A percentile compares a stretch with the other conserved stretches of the same genome.
Conservation (phyloP, 441 rosid genomes). For the Rhodomyrtus psidioides region DNA sequence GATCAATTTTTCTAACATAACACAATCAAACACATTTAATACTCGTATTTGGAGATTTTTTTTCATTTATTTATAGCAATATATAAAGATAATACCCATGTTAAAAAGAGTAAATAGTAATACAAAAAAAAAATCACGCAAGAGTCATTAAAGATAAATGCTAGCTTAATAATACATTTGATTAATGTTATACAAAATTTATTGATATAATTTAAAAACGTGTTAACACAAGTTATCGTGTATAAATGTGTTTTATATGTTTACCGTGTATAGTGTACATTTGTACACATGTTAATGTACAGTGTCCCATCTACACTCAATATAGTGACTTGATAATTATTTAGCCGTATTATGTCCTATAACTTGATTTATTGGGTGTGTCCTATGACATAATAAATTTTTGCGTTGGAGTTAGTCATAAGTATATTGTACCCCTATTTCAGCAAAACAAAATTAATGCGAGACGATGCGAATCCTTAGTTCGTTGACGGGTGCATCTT, state of each 20-base stretch:
- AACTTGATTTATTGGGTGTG: neutral
- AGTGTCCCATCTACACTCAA: neutral
- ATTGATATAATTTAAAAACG: neutral
- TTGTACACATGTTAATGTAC: neutral
- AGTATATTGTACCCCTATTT: neutral
- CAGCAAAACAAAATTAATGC: neutral
- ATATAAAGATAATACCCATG: neutral
- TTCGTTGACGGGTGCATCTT: neutral
- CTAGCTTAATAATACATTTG: neutral
- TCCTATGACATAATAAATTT: too few relatives aligned
- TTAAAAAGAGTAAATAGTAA: neutral
- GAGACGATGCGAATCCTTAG: neutral
- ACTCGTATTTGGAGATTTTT: neutral
- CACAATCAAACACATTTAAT: neutral
- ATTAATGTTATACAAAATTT: neutral
- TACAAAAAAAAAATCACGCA: neutral
- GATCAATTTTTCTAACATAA: neutral
- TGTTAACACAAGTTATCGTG: neutral
- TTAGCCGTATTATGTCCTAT: neutral
- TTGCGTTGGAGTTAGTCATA: too few relatives aligned
- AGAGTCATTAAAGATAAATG: neutral
- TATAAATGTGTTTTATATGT: neutral
- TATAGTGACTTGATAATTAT: neutral
- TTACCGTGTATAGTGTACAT: neutral
- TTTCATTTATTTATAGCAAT: neutral